Evolutionary conservation across 495 filamentous ascomycete genomes (phyloP).

Genomic region (Pyrenopolyporus hunteri): DNA sequence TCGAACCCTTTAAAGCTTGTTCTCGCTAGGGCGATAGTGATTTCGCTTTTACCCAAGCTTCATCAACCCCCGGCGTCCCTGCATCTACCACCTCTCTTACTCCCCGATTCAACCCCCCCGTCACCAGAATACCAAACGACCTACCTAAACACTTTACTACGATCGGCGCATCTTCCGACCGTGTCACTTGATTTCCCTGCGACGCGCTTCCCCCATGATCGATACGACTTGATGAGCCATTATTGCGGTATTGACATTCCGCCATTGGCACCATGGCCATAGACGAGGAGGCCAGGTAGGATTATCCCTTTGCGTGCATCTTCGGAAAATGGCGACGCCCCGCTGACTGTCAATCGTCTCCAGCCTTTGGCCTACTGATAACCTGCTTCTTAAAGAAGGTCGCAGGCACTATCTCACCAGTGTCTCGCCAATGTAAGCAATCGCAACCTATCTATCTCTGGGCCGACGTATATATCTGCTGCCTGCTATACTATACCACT

Average conservation of each 20-base stretch:
- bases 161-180: conserved; percentile 28
- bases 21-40: conserved; percentile 12
- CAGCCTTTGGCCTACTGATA: conserved; percentile 56
- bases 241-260: conserved; percentile 29
- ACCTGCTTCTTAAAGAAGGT: conserved; percentile 66
- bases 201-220: conserved; percentile 35
- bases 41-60: conserved; percentile 5
- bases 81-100: neutral
- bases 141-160: conserved; percentile 14
- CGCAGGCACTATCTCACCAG: conserved; percentile 76
- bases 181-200: conserved; percentile 23
- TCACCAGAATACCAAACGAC: too few relatives aligned
- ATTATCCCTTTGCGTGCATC: neutral
- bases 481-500: conserved; percentile 2
- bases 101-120: too few relatives aligned
- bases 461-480: too few relatives aligned
- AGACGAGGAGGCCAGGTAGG: conserved; percentile 58
- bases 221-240: conserved; percentile 44
- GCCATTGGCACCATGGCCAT: conserved; percentile 56
- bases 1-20: conserved; percentile 2
- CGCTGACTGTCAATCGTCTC: conserved; percentile 25
- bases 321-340: conserved; percentile 13
- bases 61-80: neutral
- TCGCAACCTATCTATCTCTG: conserved; percentile 17
- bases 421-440: conserved; percentile 74